Evolutionary conservation across 2,329 filamentous ascomycete genomes (phyloP).

Genomic region (Lasiodiplodia sp.): DNA sequence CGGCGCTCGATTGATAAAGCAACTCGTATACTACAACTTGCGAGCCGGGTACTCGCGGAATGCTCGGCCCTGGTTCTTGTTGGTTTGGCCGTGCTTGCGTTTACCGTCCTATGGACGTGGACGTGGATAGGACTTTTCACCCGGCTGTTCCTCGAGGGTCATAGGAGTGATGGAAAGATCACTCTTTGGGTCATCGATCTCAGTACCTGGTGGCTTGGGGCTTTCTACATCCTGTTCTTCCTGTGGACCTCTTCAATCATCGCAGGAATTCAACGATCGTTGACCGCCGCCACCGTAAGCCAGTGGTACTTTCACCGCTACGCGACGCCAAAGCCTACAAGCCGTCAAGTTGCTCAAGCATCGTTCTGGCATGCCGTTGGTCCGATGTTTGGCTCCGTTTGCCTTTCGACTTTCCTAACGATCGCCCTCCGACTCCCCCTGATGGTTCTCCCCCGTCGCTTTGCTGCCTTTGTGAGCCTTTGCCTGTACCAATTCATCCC

Average conservation of each 20-base stretch:
- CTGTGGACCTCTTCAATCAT: conserved; percentile 92
- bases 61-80: conserved; percentile 83
- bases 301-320: conserved; percentile 99
- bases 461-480: conserved; percentile 73
- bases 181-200: conserved; percentile 80
- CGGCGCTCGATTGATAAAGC: conserved; percentile 83
- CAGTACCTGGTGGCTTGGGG: conserved; percentile 94
- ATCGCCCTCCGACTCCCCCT: conserved; percentile 85
- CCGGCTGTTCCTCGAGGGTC: conserved; percentile 90
- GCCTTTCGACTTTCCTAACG: conserved; percentile 82
- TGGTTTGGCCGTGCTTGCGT: conserved; percentile 78
- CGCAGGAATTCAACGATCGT: conserved; percentile 86
- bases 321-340: conserved; percentile 76
- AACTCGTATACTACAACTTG: conserved; percentile 89
- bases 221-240: conserved; percentile 91
- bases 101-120: conserved; percentile 92
- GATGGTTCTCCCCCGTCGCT: conserved; percentile 78
- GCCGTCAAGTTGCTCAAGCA: conserved; percentile 80
- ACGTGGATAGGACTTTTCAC: conserved; percentile 97
- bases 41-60: conserved; percentile 83
- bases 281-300: conserved; percentile 92
- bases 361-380: conserved; percentile 82
- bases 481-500: conserved; percentile 83
- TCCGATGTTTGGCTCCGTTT: conserved; percentile 91
- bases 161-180: conserved; percentile 57